Base-by-base conservation (phyloP, 148 eudicot species). In the Fagopyrum homotropicum region DNA sequence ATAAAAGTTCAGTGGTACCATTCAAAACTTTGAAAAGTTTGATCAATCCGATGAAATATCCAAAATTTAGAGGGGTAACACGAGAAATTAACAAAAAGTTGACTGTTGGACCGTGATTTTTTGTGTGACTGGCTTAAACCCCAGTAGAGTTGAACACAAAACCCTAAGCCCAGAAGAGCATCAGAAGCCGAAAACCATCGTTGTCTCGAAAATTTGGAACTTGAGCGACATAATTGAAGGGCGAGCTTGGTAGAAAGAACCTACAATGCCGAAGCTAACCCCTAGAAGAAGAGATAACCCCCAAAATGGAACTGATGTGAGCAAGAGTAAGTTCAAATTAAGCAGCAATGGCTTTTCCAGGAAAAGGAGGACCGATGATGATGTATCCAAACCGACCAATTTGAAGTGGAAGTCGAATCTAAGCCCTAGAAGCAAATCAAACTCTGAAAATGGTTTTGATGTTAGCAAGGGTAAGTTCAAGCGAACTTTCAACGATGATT, bases 291-390 rank as follows among this genome's bases (percentile, higher is more conserved):
- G 43, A 35, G 8, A n/a, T 4, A 40, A 14, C 17, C 19, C 71
- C 19, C 8, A 40, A 40, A 35, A 35, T 66, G 47, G 71, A 66
- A 66, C 71, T 40, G 71, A 66, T 63, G 69, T 63, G 35, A 43
- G 71, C 71, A 66, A 66, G 71, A 66, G 71, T 66, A 66, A 66
- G 71, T 43, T 66, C 71, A 66, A 66, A 46, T 46, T 66, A 8
- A 35, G 19, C 35, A 66, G 40, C 71, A 66, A 6, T 5, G 71
- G 71, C 3, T 2, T 66, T 66, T 43, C 71, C 47, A 66, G 71
- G 71, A 40, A 66, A 66, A 66, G 46, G 71, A 66, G 30, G 71
- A 12, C 46, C 71, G 71, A 40, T 2, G 45, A 66, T 40, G 71
- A 66, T 43, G 71, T 7, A 17, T 8, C 71, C 9, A 66, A 66